phyloP scores from a whole-genome alignment of 306 rosid species.

The Vigna unguiculata region DNA sequence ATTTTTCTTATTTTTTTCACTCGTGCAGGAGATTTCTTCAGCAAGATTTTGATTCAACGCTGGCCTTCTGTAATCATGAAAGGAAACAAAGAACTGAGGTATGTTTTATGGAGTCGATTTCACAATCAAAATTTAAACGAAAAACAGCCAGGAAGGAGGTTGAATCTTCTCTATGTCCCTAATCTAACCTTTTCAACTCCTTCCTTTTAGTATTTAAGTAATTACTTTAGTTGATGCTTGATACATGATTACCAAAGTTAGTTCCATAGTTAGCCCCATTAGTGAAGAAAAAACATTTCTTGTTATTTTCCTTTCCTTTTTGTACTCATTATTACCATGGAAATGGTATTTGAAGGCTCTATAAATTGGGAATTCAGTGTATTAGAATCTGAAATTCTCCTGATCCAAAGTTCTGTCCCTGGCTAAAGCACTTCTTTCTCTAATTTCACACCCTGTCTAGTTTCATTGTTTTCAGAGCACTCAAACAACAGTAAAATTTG shows the following conservation, averaged over 20 bases:
- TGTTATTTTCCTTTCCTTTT: background rate
- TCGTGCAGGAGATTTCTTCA: conserved; percentile 91
- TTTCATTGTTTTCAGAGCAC: conserved; percentile 15
- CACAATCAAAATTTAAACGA: background rate
- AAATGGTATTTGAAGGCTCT: background rate
- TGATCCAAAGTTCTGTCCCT: background rate
- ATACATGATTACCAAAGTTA: background rate
- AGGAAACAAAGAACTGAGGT: conserved; percentile 96
- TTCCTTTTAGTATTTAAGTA: conserved; percentile 8
- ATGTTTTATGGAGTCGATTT: conserved; percentile 29
- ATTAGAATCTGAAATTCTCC: background rate
- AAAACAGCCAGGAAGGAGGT: background rate
- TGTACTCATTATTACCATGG: background rate
- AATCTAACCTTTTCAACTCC: background rate
- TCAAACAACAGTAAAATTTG: conserved; percentile 5
- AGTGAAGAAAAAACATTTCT: background rate
- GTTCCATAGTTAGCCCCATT: background rate
- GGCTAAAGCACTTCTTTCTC: background rate
- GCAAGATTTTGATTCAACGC: conserved; percentile 95
- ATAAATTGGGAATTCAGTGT: background rate
- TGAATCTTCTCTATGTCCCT: background rate
- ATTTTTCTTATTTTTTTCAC: background rate
- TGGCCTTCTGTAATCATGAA: conserved; percentile 88
- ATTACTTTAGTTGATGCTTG: background rate
- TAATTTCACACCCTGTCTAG: background rate